Evolutionary conservation across 495 filamentous ascomycete genomes (phyloP).

Genomic region (Penicillium paradoxum): DNA sequence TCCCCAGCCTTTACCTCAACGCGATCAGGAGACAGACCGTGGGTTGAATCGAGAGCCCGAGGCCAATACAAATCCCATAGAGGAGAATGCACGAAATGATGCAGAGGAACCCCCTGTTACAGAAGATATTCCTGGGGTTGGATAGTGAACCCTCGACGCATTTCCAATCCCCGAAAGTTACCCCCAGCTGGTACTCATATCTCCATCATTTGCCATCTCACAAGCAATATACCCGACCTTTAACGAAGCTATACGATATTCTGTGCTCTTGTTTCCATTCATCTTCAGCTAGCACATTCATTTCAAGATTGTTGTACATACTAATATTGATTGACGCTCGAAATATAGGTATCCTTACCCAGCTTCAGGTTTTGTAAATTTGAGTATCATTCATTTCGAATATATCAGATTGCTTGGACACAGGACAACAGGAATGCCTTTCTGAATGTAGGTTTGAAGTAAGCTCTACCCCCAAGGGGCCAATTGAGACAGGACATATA

Average conservation of each 20-base stretch:
- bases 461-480: no score
- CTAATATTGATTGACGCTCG: no score
- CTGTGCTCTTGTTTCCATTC: background rate
- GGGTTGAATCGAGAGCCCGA: constrained; percentile 2
- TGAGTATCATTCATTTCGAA: no score
- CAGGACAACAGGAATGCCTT: no score
- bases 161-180: background rate
- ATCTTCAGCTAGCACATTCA: background rate
- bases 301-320: background rate
- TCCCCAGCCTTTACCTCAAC: constrained; percentile 21
- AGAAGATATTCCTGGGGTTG: background rate
- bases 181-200: background rate
- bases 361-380: no score
- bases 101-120: constrained; percentile 13
- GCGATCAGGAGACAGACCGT: constrained; percentile 1
- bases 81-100: constrained; percentile 12
- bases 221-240: background rate
- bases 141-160: background rate
- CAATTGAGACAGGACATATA: no score
- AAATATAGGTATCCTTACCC: background rate
- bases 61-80: background rate
- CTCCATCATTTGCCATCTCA: background rate
- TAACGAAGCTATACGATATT: background rate
- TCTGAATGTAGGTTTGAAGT: no score
- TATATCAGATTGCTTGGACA: no score